Evolutionary conservation across 2,329 filamentous ascomycete species (phyloP), one percentile per base, ranked within the genome.

Genomic region (Fusarium mexicanum): DNA sequence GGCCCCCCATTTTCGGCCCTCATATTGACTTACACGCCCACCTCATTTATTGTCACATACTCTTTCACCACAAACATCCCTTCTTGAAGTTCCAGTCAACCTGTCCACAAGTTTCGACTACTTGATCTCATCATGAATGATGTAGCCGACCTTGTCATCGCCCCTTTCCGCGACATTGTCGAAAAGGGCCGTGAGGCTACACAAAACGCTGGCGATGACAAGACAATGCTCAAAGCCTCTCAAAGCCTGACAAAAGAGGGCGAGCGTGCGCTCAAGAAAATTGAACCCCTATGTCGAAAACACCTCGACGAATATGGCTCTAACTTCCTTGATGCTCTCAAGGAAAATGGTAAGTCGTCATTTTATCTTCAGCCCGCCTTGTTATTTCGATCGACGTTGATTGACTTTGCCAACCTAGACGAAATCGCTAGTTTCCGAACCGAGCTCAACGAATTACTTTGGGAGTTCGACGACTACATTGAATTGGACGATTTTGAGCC

Each of bases 391-490:
- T 62, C 44, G 55, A 65, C 61, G 29, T 50, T 60, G 26, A 60
- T 66, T 79, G 61, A 79, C 69, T 60, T 63, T 31, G 26, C 13
- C 26, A 18, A 43, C 16, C 24, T 20, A 70, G 88, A 87, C 63
- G 86, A 86, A 40, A 87, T 90, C 60, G 84, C 86, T 61, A 79
- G 83, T 50, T 86, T 84, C 66, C 83, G 87, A 51, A 81, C 82
- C 24, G 83, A 86, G 63, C 81, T 90, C 46, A 86, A 84, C 66
- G 84, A 87, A 53, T 75, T 89, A 31, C 79, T 90, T 12, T 90
- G 87, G 84, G 88, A 87, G 59, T 89, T 90, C 73, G 88, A 90
- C 63, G 88, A 90, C 61, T 89, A 83, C 71, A 79, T 86, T 69
- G 86, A 88, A 57, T 74, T 80, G 20, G 85, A 87, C 40, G 83